Evolutionary conservation across 495 filamentous ascomycete genomes (phyloP).

Genomic region (Aspergillus carlsbadensis): DNA sequence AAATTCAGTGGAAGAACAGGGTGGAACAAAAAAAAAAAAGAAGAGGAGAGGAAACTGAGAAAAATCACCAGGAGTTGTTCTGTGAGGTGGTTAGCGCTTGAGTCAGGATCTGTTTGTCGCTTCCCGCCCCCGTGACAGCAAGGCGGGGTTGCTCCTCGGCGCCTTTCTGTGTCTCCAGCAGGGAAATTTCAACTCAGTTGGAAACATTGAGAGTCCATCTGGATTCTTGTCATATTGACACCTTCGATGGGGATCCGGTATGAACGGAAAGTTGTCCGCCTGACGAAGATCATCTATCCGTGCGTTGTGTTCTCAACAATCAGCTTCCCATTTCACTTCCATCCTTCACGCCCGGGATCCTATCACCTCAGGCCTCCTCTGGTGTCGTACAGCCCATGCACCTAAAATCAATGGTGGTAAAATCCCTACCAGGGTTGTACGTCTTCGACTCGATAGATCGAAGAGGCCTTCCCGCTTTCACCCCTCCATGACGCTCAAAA

Average conservation of each 20-base stretch:
- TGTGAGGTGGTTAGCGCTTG: too few relatives aligned
- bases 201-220: neutral
- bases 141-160: neutral
- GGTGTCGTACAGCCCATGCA: neutral
- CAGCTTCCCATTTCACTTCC: neutral
- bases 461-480: neutral
- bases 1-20: neutral
- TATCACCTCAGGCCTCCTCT: neutral
- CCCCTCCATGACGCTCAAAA: neutral
- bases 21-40: neutral
- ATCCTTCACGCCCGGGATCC: conserved; percentile 5
- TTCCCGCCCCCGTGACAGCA: too few relatives aligned
- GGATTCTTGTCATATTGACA: too few relatives aligned
- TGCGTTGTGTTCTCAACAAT: neutral
- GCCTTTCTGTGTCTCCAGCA: neutral
- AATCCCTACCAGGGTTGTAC: neutral
- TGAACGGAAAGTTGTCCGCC: neutral
- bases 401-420: neutral
- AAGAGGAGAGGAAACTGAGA: too few relatives aligned
- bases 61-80: too few relatives aligned
- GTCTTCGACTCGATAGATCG: conserved; percentile 1
- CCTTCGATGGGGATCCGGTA: too few relatives aligned
- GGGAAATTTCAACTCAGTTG: neutral
- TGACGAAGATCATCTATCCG: conserved; percentile 3
- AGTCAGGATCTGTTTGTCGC: too few relatives aligned